Base-by-base conservation (phyloP, 306 rosid genomes). In the Medicago lupulina region DNA sequence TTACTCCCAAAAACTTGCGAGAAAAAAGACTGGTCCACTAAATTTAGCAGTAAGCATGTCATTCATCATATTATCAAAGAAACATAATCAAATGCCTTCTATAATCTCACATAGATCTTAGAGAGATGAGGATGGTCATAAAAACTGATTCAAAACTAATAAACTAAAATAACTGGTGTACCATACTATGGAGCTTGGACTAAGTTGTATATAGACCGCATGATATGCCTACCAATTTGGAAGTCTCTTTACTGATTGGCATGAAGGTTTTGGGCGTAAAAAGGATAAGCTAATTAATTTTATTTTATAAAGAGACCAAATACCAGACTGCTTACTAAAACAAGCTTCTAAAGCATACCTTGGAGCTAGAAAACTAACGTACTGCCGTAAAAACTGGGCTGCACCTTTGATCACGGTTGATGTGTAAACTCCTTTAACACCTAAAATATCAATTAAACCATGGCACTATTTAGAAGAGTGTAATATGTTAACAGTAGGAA, bases 381-480 rank as follows among this genome's bases (percentile, higher is more conserved):
- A 90, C 65, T 85, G 81, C 19, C 60, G 54, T 12, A 86, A 59
- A 85, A 94, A 94, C 71, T 57, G 75, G n/a, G 95, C 85, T 51
- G 96, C 98, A 64, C 91, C 93, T 86, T 85, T 87, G 80, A 94
- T 90, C 77, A 88, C 87, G 39, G 50, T 83, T 19, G 98, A 94
- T 74, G 82, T 82, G 81, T 92, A 92, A 62, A 88, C 76, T 81
- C 98, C 97, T 78, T 90, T 94, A 21, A 84, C 81, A 63, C 98
- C 98, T 94, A 66, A 28, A 73, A 72, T 65, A 64, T 15, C 76
- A 68, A 60, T 67, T 18, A 67, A 80, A 51, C 18, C 49, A 51
- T 9, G 51, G 67, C 9, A 46, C 21, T 17, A 55, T 59, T 76
- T 71, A 64, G 66, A 10, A 64, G 31, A 70, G 61, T 31, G 50